A percentile compares a stretch with the other conserved stretches of the same genome.
Conservation (phyloP, 1,284 basidiomycete genomes). For the Volvariella volvacea region DNA sequence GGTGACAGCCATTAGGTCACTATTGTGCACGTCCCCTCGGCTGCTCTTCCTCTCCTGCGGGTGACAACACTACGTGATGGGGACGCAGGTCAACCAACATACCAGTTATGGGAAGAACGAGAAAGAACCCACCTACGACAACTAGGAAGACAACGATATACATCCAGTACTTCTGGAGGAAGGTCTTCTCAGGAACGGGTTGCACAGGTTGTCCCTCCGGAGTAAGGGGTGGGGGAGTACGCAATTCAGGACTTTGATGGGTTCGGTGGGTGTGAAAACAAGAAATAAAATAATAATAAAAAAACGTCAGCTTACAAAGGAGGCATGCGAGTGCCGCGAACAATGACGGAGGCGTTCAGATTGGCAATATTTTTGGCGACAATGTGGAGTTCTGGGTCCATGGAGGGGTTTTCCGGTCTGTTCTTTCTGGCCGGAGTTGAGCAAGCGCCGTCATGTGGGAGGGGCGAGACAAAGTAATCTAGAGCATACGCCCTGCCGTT, state of each 20-base stretch:
- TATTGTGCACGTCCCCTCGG: slow-evolving; percentile 2
- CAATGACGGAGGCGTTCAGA: slow-evolving; percentile 49
- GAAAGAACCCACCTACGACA: slow-evolving; percentile 43
- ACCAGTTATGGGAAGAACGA: neutral
- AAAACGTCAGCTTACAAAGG: slow-evolving; percentile 42
- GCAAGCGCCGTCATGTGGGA: slow-evolving; percentile 61
- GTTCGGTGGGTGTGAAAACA: slow-evolving; percentile 2
- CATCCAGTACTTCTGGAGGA: slow-evolving; percentile 87
- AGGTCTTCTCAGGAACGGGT: slow-evolving; percentile 65
- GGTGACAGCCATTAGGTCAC: neutral
- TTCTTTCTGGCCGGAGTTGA: slow-evolving; percentile 29
- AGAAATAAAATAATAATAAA: neutral
- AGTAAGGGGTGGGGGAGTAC: slow-evolving; percentile 59
- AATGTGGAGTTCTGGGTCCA: slow-evolving; percentile 12
- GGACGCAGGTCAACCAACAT: neutral
- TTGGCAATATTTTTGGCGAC: slow-evolving; percentile 23
- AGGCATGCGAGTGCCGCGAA: slow-evolving; percentile 41
- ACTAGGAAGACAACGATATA: slow-evolving; percentile 62
- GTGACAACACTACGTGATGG: slow-evolving; percentile 15
- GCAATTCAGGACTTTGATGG: slow-evolving; percentile 52
- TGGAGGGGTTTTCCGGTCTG: slow-evolving; percentile 7
- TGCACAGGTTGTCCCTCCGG: slow-evolving; percentile 57
- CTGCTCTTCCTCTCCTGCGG: slow-evolving; percentile 16
- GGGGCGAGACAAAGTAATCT: slow-evolving; percentile 64
- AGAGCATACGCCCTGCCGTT: slow-evolving; percentile 48